Base-by-base conservation (phyloP, 164 flowering plant genomes). In the Buxus sempervirens region DNA sequence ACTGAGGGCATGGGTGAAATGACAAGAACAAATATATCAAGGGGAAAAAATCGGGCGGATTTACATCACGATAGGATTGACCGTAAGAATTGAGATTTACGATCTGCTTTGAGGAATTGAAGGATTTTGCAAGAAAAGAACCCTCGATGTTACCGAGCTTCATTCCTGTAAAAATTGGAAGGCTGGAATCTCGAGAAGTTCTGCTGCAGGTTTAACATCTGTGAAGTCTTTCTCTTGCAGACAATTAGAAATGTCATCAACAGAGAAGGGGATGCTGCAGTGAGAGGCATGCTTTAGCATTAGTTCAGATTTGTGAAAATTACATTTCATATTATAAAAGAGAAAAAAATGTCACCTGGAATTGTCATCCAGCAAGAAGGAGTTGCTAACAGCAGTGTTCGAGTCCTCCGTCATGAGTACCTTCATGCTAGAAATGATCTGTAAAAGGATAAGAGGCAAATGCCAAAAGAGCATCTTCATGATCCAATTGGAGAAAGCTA, bases 391-490 rank as follows among this genome's bases (percentile, higher is more conserved):
- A 15, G 81, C 84, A 69, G 76, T 78, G 63, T 69, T 79, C 24
- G 90, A 80, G 57, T 86, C 91, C 67, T 88, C 91, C 12, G 87
- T 80, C 88, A 87, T 86, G 24, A 85, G 78, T 53, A 70, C 67
- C 71, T 76, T 86, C 93, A 91, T 84, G 77, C 83, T 88, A 41
- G 97, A 80, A 58, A 93, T 86, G 6, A 96, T 96, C 99, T 96
- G 80, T 16, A 27, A 54, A 41, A 51, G 60, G 12, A 51, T 9
- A 60, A 68, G 14, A 65, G 36, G 21, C 25, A 5, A 26, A 13
- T 23, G 19, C 2, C n/a, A n/a, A 22, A 19, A 27, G 53, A 32
- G 1, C 41, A 2, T 32, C 38, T 32, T 32, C 3, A 32, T 32
- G 38, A 32, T 32, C 38, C 3, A 32, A 32, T 3, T 32, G 38